Evolutionary conservation across 1,284 basidiomycete species (phyloP).

Genomic region (Trametes polyzona): DNA sequence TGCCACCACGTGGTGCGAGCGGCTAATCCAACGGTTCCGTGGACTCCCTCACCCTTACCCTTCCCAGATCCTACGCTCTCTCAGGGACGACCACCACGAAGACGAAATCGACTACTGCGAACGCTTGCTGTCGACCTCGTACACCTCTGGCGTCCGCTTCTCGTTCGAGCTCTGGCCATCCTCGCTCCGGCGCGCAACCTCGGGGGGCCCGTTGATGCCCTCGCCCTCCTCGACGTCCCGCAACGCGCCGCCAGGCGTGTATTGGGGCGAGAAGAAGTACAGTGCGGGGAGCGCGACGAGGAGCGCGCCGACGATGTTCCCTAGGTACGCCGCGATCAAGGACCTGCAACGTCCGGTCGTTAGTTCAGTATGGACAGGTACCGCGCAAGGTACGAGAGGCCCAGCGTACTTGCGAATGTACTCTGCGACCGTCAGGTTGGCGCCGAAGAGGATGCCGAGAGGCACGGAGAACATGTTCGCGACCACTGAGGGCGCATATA

Average conservation of each 20-base stretch:
- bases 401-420: constrained; percentile 71
- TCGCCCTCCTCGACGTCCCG: constrained; percentile 44
- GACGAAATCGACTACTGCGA: background rate
- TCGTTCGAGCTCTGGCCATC: constrained; percentile 4
- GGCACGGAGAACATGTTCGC: constrained; percentile 81
- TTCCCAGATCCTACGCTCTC: background rate
- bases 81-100: background rate
- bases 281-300: constrained; percentile 64
- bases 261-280: constrained; percentile 65
- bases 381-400: background rate
- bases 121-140: constrained; percentile 19
- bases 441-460: constrained; percentile 73
- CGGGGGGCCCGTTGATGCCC: constrained; percentile 17
- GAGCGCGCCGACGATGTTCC: constrained; percentile 71
- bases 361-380: too few relatives aligned
- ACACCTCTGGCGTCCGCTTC: constrained; percentile 9
- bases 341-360: constrained; percentile 51
- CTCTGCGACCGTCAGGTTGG: constrained; percentile 54
- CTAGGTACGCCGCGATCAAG: constrained; percentile 67
- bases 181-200: constrained; percentile 4
- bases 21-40: too few relatives aligned
- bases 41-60: background rate
- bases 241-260: constrained; percentile 37
- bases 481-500: constrained; percentile 43
- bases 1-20: too few relatives aligned